These are phyloP conservation scores for Dactylellina drechsleri DNA, from an alignment of 2,329 filamentous ascomycete species.

Conservation along the genomic window DNA sequence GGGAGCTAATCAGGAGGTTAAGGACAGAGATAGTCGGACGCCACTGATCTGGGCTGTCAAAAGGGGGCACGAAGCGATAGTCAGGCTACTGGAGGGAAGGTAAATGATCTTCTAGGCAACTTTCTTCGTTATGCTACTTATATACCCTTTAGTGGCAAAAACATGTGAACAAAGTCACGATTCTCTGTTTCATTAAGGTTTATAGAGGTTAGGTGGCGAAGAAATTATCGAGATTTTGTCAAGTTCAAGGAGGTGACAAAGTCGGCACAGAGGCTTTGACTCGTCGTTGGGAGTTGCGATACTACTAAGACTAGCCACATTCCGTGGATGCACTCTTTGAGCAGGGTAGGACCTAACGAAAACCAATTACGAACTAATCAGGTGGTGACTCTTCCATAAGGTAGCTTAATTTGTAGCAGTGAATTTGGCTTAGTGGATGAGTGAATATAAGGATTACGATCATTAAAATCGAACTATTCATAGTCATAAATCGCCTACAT, in stretches of 20 bases:
- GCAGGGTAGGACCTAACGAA: background rate
- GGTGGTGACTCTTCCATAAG: too few species aligned
- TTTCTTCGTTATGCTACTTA: background rate
- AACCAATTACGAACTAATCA: background rate
- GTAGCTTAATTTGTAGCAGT: too few species aligned
- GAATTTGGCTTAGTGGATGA: too few species aligned
- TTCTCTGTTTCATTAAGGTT: background rate
- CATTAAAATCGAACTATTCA: too few species aligned
- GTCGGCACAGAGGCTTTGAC: background rate
- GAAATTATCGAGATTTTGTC: background rate
- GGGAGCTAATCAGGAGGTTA: slow-evolving; percentile 14
- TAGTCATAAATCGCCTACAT: too few species aligned
- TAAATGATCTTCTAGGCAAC: background rate
- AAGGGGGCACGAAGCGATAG: slow-evolving; percentile 30
- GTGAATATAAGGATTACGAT: too few species aligned
- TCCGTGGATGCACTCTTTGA: slow-evolving; percentile 1
- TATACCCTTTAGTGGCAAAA: background rate
- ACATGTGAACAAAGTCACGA: background rate
- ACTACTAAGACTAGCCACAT: background rate
- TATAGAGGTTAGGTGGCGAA: background rate
- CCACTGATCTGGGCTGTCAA: slow-evolving; percentile 50
- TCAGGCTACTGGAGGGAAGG: slow-evolving; percentile 9
- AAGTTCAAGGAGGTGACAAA: slow-evolving; percentile 1
- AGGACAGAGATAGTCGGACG: background rate
- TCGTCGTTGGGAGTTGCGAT: background rate